Conservation (phyloP, 2,329 filamentous ascomycete genomes). For the Colletotrichum orbiculare region DNA sequence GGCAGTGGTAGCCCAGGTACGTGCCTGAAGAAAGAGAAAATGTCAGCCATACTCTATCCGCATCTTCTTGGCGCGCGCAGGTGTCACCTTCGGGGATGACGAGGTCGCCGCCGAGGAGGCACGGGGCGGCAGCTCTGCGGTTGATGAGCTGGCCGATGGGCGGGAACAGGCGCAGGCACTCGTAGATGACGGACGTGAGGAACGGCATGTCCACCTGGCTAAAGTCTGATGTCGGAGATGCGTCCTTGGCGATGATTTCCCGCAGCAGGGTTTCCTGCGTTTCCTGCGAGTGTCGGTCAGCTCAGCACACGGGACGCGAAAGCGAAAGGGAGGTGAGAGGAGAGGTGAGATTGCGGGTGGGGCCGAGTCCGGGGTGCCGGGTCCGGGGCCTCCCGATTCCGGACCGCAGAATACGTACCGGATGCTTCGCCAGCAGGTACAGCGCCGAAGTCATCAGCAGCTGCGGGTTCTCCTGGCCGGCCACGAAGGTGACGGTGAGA, state of each 20-base stretch:
- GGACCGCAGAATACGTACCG: slow-evolving; percentile 33
- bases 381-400: slow-evolving; percentile 1
- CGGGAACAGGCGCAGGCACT: slow-evolving; percentile 59
- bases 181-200: slow-evolving; percentile 57
- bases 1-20: slow-evolving; percentile 54
- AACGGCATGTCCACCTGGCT: slow-evolving; percentile 50
- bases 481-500: slow-evolving; percentile 52
- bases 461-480: slow-evolving; percentile 55
- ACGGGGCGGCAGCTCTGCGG: slow-evolving; percentile 45
- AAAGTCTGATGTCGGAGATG: slow-evolving; percentile 33
- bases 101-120: slow-evolving; percentile 44
- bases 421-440: slow-evolving; percentile 49
- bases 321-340: too few relatives aligned
- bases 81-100: slow-evolving; percentile 41
- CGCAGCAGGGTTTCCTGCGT: slow-evolving; percentile 45
- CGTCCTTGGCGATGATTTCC: slow-evolving; percentile 43
- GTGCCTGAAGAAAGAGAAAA: slow-evolving; percentile 40
- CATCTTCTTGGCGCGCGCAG: too few relatives aligned
- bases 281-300: slow-evolving; percentile 32
- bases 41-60: not conserved
- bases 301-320: slow-evolving; percentile 13
- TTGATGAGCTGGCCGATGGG: slow-evolving; percentile 62
- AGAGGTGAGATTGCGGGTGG: slow-evolving; percentile 1
- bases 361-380: not conserved
- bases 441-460: slow-evolving; percentile 48